Conservation (phyloP, 2,329 filamentous ascomycete genomes). For the Onygenales sp. region DNA sequence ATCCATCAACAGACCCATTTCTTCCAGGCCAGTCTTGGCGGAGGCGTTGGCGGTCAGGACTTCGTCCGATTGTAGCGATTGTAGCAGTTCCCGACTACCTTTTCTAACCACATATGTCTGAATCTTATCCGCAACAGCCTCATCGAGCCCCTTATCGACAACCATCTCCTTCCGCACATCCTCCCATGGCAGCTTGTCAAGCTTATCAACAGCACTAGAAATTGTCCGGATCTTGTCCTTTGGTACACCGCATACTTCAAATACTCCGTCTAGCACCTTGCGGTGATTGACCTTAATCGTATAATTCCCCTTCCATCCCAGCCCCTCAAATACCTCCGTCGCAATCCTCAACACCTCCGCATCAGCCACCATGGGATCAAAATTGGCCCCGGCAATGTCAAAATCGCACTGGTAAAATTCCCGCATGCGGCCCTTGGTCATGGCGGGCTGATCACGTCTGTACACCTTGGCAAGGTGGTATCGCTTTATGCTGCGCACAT, state of each 20-base stretch:
- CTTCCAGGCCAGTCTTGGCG: slow-evolving; percentile 69
- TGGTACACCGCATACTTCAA: slow-evolving; percentile 83
- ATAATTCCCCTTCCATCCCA: slow-evolving; percentile 64
- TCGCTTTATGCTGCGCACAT: slow-evolving; percentile 75
- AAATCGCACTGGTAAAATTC: slow-evolving; percentile 98
- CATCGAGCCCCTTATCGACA: slow-evolving; percentile 74
- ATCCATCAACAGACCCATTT: slow-evolving; percentile 70
- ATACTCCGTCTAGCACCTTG: slow-evolving; percentile 86
- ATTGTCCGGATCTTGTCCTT: slow-evolving; percentile 79
- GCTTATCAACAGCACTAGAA: slow-evolving; percentile 87
- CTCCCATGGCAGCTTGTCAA: slow-evolving; percentile 85
- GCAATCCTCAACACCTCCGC: slow-evolving; percentile 80
- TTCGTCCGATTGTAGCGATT: slow-evolving; percentile 58
- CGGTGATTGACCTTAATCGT: slow-evolving; percentile 94
- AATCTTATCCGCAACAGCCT: slow-evolving; percentile 73
- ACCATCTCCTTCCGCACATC: slow-evolving; percentile 91
- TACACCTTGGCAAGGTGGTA: slow-evolving; percentile 95
- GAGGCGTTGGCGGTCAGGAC: slow-evolving; percentile 60
- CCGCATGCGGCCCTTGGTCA: slow-evolving; percentile 85
- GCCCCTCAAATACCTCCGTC: slow-evolving; percentile 71
- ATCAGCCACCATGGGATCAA: slow-evolving; percentile 86
- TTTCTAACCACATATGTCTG: slow-evolving; percentile 73
- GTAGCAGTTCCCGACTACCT: slow-evolving; percentile 64
- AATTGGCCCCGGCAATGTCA: slow-evolving; percentile 71
- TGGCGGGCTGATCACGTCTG: slow-evolving; percentile 65